Evolutionary conservation across 2,329 filamentous ascomycete species (phyloP), one percentile per base, ranked within the genome.

Genomic region (Neurospora crassa): DNA sequence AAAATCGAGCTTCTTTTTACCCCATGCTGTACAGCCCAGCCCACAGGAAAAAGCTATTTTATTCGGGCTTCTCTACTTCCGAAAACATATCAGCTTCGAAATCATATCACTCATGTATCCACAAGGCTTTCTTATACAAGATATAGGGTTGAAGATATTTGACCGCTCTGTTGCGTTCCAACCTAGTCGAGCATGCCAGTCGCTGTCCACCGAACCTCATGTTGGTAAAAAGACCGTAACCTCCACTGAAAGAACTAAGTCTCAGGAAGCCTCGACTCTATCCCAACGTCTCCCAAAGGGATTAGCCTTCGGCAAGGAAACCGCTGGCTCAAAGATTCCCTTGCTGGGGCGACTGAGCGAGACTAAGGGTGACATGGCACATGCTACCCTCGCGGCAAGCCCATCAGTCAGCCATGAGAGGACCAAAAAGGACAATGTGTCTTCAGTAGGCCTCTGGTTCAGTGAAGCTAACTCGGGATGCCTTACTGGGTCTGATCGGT

Each of bases 401-500:
- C 53, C 53, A 7, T 63, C 8, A 29, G 53, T 8, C 29, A 63
- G 24, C 53, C 18, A 29, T 34, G 16, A 34, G 24, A 29, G 53
- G 16, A 37, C 53, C 16, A 63, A 29, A n/a, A 63, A 63, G 29
- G 53, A 63, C 29, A 29, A 18, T 16, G 11, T 11, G 34, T 63
- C 29, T 37, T 63, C 53, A 34, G 53, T 29, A n/a, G 53, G 29
- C 29, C 53, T 63, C 8, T 37, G 1, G 7, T 63, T 29, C 14
- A 63, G 16, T 63, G 14, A 63, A 37, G 24, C 53, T 37, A 11
- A 16, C 53, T 63, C 29, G 53, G 29, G 29, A 63, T 63, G 10
- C 53, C 53, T 63, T 34, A 18, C 29, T 63, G 53, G 80, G 83
- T 16, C 74, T 81, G 4, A 75, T 76, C 7, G 82, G 82, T 34